A percentile compares a stretch with the other conserved stretches of the same genome.
phyloP scores from a whole-genome alignment of 2,329 filamentous ascomycete species.

The Hypoxylon sp. region DNA sequence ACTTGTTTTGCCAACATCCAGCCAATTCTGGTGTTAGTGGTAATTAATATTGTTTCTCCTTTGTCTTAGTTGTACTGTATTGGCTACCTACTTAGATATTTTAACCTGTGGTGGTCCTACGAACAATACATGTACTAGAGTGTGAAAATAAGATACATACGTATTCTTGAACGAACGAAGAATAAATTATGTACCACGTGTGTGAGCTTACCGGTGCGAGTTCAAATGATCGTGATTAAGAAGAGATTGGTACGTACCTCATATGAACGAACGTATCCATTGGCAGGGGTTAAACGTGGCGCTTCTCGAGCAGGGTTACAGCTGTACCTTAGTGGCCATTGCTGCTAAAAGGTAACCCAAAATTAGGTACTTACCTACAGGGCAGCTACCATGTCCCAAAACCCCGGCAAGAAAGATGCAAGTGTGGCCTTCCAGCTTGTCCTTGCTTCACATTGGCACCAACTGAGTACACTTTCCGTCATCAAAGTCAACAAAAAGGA shows the following conservation, averaged over 20 bases:
- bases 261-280: no score
- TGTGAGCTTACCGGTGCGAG: background rate
- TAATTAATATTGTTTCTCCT: background rate
- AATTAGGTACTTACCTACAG: slow-evolving; percentile 9
- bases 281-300: slow-evolving; percentile 34
- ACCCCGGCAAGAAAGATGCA: slow-evolving; percentile 30
- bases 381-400: slow-evolving; percentile 15
- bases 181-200: background rate
- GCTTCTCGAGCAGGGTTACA: slow-evolving; percentile 27
- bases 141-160: background rate
- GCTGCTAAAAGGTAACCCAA: slow-evolving; percentile 13
- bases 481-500: slow-evolving; percentile 32
- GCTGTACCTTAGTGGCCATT: slow-evolving; percentile 14
- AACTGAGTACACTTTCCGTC: slow-evolving; percentile 33
- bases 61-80: background rate
- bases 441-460: slow-evolving; percentile 9
- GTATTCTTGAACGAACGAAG: background rate
- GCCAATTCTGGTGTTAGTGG: background rate
- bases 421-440: slow-evolving; percentile 35
- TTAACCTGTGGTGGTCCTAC: background rate
- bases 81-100: background rate
- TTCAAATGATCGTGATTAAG: no score
- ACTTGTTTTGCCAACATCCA: background rate
- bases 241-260: slow-evolving; percentile 8
- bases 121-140: no score